Evolutionary conservation across 1,139 yeast species (phyloP).

Genomic region (Blastobotrys persicus): DNA sequence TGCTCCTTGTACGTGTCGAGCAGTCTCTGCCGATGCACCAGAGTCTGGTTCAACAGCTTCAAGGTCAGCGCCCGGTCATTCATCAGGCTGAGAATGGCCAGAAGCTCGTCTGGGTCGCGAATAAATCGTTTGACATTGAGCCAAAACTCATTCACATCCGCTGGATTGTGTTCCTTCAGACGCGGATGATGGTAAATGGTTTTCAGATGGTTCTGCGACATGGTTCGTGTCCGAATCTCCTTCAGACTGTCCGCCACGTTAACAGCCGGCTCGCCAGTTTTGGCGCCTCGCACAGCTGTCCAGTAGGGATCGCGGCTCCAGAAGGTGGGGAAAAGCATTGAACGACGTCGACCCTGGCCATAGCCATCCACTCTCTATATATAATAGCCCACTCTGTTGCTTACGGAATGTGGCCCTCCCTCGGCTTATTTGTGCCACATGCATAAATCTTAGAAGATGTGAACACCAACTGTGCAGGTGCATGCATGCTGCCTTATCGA

Average conservation of each 20-base stretch:
- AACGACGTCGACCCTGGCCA: no score
- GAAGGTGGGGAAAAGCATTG: not conserved
- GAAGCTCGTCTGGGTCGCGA: conserved; percentile 6
- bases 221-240: conserved; percentile 1
- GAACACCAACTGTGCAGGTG: not conserved
- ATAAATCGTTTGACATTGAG: not conserved
- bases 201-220: conserved; percentile 1
- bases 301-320: not conserved
- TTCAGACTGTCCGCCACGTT: not conserved
- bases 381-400: not conserved
- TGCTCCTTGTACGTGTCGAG: not conserved
- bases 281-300: not conserved
- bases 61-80: conserved; percentile 1
- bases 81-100: not conserved
- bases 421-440: no score
- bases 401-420: no score
- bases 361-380: not conserved
- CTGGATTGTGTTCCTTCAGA: not conserved
- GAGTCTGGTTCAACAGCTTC: conserved; percentile 4
- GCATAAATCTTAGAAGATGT: no score
- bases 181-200: conserved; percentile 3
- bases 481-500: not conserved
- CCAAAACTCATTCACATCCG: conserved; percentile 5
- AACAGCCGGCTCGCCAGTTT: not conserved
- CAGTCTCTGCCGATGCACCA: not conserved